phyloP scores from a whole-genome alignment of 1,139 yeast species.

The Taphrina populina region DNA sequence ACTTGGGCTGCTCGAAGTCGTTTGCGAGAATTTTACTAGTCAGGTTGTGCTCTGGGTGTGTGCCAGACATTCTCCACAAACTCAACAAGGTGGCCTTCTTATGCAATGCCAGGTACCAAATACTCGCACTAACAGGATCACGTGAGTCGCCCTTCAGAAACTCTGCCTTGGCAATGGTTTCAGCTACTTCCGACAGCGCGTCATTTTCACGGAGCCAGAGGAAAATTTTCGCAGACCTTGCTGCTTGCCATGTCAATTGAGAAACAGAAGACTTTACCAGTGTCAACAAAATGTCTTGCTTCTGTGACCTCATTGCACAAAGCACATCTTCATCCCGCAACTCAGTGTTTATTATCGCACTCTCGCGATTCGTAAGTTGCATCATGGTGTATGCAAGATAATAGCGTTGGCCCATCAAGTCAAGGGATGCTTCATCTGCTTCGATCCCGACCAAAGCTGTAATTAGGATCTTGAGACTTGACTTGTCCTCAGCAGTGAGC shows the following conservation, averaged over 20 bases:
- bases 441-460: not conserved
- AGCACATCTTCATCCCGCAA: conserved; percentile 53
- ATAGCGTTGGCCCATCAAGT: conserved; percentile 18
- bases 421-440: conserved; percentile 8
- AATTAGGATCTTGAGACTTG: not conserved
- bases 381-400: conserved; percentile 13
- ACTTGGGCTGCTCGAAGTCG: conserved; percentile 69
- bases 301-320: conserved; percentile 64
- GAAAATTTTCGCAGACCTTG: conserved; percentile 62
- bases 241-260: conserved; percentile 59
- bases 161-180: conserved; percentile 44
- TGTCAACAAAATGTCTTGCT: conserved; percentile 60
- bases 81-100: conserved; percentile 76
- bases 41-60: conserved; percentile 78
- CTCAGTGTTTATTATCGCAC: not conserved
- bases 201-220: conserved; percentile 65
- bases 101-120: conserved; percentile 72
- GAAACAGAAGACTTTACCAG: conserved; percentile 53
- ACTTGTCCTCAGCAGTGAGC: not conserved
- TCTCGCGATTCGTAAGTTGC: not conserved
- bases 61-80: conserved; percentile 74
- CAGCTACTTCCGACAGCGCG: conserved; percentile 57
- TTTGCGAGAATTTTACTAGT: conserved; percentile 73
- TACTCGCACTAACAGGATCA: conserved; percentile 72
- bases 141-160: conserved; percentile 54